A percentile compares a stretch with the other conserved stretches of the same genome.
These are phyloP conservation scores for Boletus bicolor DNA, from an alignment of 768 basidiomycete genomes.

Conservation along the genomic window DNA sequence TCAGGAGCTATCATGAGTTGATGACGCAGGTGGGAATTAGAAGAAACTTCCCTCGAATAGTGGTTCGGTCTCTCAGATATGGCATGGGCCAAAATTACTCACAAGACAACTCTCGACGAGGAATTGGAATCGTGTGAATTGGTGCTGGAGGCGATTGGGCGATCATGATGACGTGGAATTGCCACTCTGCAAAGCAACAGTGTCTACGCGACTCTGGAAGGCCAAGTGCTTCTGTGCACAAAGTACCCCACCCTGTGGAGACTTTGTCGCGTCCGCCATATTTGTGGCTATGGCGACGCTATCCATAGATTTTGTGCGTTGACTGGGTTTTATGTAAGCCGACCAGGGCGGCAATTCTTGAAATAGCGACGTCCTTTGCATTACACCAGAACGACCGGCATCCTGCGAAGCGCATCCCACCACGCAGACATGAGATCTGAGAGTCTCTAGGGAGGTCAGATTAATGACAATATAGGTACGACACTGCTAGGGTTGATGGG, in stretches of 20 bases:
- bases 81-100: neutral
- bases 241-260: too few species aligned
- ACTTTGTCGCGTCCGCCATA: too few species aligned
- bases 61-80: neutral
- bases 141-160: neutral
- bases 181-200: neutral
- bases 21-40: too few species aligned
- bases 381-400: neutral
- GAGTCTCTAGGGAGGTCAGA: neutral
- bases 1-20: neutral
- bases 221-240: neutral
- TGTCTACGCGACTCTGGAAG: neutral
- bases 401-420: neutral
- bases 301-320: neutral
- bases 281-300: neutral
- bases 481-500: conserved; percentile 10
- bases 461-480: neutral
- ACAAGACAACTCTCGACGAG: neutral
- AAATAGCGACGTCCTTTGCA: neutral
- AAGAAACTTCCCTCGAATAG: neutral
- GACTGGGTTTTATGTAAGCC: neutral
- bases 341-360: neutral
- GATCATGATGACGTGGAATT: neutral
- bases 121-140: neutral
- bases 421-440: neutral